Conservation (phyloP, 2,329 filamentous ascomycete species). For the Scleromitrula shiraiana region DNA sequence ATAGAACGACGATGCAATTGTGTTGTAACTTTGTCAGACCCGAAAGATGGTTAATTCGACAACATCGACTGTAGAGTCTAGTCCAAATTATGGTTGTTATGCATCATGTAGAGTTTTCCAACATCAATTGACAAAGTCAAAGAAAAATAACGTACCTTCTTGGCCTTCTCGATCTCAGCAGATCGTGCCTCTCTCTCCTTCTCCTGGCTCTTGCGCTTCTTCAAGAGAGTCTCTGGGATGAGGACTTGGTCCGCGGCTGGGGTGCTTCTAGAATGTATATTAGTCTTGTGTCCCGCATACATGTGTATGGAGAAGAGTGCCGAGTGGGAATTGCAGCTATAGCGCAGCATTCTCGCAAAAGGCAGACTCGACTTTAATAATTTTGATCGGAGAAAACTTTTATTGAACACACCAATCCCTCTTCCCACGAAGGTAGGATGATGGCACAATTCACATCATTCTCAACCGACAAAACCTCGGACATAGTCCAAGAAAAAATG, state of each 20-base stretch:
- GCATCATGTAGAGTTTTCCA: constrained; percentile 62
- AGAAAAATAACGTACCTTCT: constrained; percentile 54
- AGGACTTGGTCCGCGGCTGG: constrained; percentile 93
- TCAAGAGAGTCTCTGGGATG: constrained; percentile 98
- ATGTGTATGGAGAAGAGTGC: constrained; percentile 61
- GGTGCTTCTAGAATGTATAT: constrained; percentile 73
- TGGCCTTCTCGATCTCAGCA: constrained; percentile 75
- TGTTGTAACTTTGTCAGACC: constrained; percentile 61
- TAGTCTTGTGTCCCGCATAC: constrained; percentile 65
- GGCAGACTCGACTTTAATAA: constrained; percentile 68
- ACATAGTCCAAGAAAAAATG: constrained; percentile 42
- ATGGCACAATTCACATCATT: constrained; percentile 27
- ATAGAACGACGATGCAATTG: constrained; percentile 18
- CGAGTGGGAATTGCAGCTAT: constrained; percentile 87
- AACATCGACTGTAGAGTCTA: constrained; percentile 84
- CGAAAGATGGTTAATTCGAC: constrained; percentile 99
- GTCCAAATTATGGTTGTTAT: constrained; percentile 74
- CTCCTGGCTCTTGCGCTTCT: constrained; percentile 99
- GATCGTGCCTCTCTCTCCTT: constrained; percentile 89
- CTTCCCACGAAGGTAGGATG: constrained; percentile 14
- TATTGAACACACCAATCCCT: constrained; percentile 22
- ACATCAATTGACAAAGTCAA: constrained; percentile 31
- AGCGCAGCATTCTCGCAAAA: constrained; percentile 84
- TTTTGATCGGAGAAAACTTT: constrained; percentile 69
- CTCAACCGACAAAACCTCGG: constrained; percentile 76